Evolutionary conservation across 805 yeast genomes (phyloP).

Genomic region (Huiozyma naganishii): DNA sequence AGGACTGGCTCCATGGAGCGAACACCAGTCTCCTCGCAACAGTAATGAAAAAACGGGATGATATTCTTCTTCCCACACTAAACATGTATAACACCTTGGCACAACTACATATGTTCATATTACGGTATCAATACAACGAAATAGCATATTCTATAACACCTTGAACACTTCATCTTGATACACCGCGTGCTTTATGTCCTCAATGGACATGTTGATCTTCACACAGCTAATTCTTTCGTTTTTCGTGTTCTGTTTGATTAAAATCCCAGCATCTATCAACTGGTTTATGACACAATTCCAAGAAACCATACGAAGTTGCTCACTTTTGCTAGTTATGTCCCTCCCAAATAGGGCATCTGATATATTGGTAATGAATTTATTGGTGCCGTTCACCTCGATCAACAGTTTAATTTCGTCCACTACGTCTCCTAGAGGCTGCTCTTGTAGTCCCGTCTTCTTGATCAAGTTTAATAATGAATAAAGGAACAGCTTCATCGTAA

Average conservation of each 20-base stretch:
- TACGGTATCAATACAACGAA: no score
- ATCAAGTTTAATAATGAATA: constrained; percentile 53
- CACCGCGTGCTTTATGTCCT: constrained; percentile 53
- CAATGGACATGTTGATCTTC: constrained; percentile 58
- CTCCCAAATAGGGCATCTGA: constrained; percentile 26
- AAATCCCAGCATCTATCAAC: constrained; percentile 66
- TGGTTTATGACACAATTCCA: constrained; percentile 48
- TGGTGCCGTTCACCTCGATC: constrained; percentile 31
- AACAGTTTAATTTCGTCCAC: constrained; percentile 63
- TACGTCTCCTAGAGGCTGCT: constrained; percentile 62
- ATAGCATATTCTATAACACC: constrained; percentile 12
- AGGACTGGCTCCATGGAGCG: not conserved
- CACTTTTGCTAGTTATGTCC: constrained; percentile 13
- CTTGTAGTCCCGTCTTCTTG: constrained; percentile 60
- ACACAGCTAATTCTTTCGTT: constrained; percentile 60
- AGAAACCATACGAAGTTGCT: constrained; percentile 43
- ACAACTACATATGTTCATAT: no score
- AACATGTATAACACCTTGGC: no score
- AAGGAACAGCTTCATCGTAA: constrained; percentile 62
- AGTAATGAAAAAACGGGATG: not conserved
- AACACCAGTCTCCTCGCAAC: not conserved
- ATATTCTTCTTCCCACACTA: no score
- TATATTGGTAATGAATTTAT: constrained; percentile 23
- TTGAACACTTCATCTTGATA: constrained; percentile 42
- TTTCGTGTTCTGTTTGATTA: constrained; percentile 53